Evolutionary conservation across 1,284 basidiomycete genomes (phyloP).

Genomic region (Clitocybe nebularis): DNA sequence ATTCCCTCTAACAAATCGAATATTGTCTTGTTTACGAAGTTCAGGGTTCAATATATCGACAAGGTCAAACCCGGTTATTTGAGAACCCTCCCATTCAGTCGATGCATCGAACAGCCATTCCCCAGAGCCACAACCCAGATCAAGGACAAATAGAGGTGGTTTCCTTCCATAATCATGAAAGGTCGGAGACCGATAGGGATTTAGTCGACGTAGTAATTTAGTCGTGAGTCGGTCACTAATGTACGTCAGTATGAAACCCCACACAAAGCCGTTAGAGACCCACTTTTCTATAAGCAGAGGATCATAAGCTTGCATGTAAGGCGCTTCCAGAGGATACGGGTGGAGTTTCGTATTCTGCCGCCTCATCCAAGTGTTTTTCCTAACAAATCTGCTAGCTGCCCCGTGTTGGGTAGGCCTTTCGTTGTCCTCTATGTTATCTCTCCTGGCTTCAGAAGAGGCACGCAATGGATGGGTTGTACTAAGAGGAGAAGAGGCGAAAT

Average conservation of each 20-base stretch:
- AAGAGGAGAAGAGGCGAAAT: conserved; percentile 5
- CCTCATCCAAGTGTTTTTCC: conserved; percentile 33
- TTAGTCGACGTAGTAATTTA: conserved; percentile 48
- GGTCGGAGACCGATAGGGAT: conserved; percentile 45
- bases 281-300: conserved; percentile 56
- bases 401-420: conserved; percentile 8
- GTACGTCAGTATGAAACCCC: conserved; percentile 10
- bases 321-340: conserved; percentile 47
- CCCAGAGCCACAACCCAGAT: conserved; percentile 69
- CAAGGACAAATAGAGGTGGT: conserved; percentile 54
- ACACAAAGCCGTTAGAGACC: conserved; percentile 19
- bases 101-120: conserved; percentile 61
- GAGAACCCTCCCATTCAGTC: conserved; percentile 50
- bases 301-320: conserved; percentile 65
- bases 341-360: conserved; percentile 48
- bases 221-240: conserved; percentile 55
- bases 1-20: conserved; percentile 56
- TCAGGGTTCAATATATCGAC: conserved; percentile 45
- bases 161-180: conserved; percentile 54
- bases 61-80: conserved; percentile 62
- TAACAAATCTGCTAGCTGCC: conserved; percentile 21
- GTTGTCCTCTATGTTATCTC: conserved; percentile 3
- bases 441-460: conserved; percentile 5
- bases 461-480: conserved; percentile 1
- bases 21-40: conserved; percentile 41